phyloP scores from a whole-genome alignment of 768 basidiomycete genomes.

The Leucogyrophana mollusca region DNA sequence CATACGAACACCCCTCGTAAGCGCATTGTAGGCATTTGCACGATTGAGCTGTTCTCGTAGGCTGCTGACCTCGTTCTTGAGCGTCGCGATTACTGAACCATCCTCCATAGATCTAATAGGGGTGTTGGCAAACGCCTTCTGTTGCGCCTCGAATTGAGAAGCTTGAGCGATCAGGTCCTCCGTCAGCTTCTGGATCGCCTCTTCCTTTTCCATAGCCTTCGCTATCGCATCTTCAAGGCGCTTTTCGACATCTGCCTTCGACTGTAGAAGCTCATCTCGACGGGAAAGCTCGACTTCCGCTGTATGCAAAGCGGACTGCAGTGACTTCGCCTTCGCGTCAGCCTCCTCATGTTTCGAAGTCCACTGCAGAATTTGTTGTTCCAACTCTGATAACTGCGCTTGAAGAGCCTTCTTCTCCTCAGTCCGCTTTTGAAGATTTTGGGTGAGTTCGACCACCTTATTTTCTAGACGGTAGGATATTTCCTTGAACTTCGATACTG shows the following conservation, averaged over 20 bases:
- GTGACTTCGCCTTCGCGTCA: slow-evolving; percentile 68
- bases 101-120: slow-evolving; percentile 78
- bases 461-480: slow-evolving; percentile 97
- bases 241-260: slow-evolving; percentile 79
- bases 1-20: slow-evolving; percentile 70
- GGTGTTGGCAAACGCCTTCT: slow-evolving; percentile 63
- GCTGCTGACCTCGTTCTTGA: slow-evolving; percentile 90
- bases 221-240: slow-evolving; percentile 75
- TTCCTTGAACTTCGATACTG: slow-evolving; percentile 97
- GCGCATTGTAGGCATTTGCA: slow-evolving; percentile 86
- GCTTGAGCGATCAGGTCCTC: slow-evolving; percentile 75
- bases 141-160: slow-evolving; percentile 71
- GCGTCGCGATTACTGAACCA: slow-evolving; percentile 77
- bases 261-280: slow-evolving; percentile 69
- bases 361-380: slow-evolving; percentile 86
- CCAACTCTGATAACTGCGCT: slow-evolving; percentile 70
- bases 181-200: slow-evolving; percentile 75
- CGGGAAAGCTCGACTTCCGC: slow-evolving; percentile 70
- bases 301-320: slow-evolving; percentile 65
- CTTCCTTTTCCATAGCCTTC: slow-evolving; percentile 81
- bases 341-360: slow-evolving; percentile 85
- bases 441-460: slow-evolving; percentile 98
- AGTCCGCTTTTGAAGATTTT: slow-evolving; percentile 85
- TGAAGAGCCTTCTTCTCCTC: slow-evolving; percentile 89
- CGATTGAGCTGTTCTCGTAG: slow-evolving; percentile 95